Percentiles rank a stretch among this genome's conserved stretches.
Conservation (phyloP, 805 yeast genomes). For the Kodamaea fukazawae region DNA sequence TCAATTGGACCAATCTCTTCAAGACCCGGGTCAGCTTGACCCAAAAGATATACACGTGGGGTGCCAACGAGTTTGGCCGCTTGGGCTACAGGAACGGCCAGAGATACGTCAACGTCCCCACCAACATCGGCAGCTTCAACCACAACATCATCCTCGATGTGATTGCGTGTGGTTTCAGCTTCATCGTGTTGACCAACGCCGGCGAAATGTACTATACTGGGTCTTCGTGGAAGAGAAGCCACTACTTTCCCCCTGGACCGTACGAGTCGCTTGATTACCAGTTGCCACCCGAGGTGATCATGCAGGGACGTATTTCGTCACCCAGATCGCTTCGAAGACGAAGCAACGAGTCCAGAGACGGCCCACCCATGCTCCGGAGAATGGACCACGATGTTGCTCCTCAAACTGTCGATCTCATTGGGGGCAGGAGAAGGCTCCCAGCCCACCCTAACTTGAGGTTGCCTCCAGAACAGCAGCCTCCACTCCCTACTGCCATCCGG, state of each 20-base stretch:
- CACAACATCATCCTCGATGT: constrained; percentile 42
- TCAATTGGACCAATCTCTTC: constrained; percentile 53
- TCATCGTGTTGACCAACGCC: constrained; percentile 52
- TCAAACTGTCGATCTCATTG: neutral
- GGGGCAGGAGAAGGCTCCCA: constrained; percentile 12
- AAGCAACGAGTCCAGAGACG: neutral
- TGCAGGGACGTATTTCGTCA: too few relatives aligned
- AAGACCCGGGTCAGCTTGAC: constrained; percentile 29
- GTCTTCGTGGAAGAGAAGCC: constrained; percentile 19
- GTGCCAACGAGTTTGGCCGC: constrained; percentile 41
- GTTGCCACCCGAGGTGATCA: constrained; percentile 12
- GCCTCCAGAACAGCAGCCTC: constrained; percentile 25
- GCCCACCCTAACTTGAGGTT: constrained; percentile 19
- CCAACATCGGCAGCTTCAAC: constrained; percentile 34
- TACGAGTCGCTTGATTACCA: constrained; percentile 15
- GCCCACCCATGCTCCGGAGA: constrained; percentile 20
- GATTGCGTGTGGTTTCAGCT: constrained; percentile 63
- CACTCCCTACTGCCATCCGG: neutral
- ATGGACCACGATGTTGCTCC: constrained; percentile 1
- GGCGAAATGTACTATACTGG: constrained; percentile 62
- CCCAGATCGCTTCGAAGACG: too few relatives aligned
- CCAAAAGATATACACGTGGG: constrained; percentile 52
- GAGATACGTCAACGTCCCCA: constrained; percentile 37
- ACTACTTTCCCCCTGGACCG: constrained; percentile 30
- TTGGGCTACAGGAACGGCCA: constrained; percentile 38